A percentile compares a stretch with the other conserved stretches of the same genome.
Conservation (phyloP, 208 protist genomes). For the Giardia duodenalis region DNA sequence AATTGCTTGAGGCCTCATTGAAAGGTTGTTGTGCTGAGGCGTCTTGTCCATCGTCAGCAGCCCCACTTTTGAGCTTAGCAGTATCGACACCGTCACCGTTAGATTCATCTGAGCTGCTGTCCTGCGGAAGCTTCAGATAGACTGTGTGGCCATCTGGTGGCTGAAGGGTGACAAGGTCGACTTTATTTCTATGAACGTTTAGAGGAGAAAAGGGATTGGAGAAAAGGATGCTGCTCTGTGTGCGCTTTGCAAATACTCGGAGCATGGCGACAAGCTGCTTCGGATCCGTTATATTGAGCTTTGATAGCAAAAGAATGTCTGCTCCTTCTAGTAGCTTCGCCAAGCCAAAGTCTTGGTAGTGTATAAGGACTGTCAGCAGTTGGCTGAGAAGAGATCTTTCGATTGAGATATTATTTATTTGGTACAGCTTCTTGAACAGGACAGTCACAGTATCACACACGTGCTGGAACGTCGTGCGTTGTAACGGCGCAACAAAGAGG, state of each 20-base stretch:
- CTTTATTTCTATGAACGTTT: neutral
- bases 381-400: neutral
- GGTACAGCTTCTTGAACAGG: neutral
- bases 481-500: neutral
- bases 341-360: neutral
- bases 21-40: too few relatives aligned
- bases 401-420: neutral
- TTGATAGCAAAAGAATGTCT: neutral
- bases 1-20: too few relatives aligned
- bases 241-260: neutral
- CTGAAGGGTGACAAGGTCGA: neutral
- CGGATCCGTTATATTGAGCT: neutral
- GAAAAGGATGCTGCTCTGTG: neutral
- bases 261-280: neutral
- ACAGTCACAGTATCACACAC: neutral
- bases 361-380: neutral
- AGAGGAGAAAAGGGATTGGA: neutral
- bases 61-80: neutral
- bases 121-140: neutral
- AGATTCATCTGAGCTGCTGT: neutral
- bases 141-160: neutral
- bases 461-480: neutral
- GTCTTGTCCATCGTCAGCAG: neutral
- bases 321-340: neutral
- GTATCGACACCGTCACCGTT: neutral